Evolutionary conservation across 148 eudicot species (phyloP).

Genomic region (Heliamphora exappendiculata): DNA sequence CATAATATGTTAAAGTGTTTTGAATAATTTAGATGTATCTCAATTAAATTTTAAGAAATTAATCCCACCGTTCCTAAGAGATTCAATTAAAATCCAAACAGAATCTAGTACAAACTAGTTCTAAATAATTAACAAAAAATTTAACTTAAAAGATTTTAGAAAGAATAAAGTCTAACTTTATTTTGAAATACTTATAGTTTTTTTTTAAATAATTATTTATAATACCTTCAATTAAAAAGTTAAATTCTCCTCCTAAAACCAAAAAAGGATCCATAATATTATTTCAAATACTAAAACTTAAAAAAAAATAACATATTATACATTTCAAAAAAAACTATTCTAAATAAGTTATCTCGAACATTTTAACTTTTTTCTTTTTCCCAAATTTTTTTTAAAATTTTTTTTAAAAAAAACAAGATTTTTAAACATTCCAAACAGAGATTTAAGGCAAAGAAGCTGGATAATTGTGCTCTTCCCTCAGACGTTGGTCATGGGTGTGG

Average conservation of each 20-base stretch:
- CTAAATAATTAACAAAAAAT: not conserved
- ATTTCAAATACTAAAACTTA: no score
- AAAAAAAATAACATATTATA: no score
- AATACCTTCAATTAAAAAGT: no score
- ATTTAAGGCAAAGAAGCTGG: constrained; percentile 22
- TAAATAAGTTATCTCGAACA: not conserved
- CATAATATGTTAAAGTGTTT: no score
- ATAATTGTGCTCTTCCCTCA: constrained; percentile 31
- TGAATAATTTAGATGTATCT: no score
- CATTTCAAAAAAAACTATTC: no score
- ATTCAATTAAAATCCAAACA: not conserved
- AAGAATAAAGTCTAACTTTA: no score
- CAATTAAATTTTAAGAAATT: not conserved
- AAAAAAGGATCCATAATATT: no score
- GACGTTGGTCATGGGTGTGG: constrained; percentile 65
- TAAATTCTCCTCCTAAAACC: no score
- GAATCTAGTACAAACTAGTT: not conserved
- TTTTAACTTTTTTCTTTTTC: not conserved
- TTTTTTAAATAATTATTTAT: no score
- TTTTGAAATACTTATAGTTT: no score
- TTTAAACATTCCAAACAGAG: no score
- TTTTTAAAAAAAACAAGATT: not conserved
- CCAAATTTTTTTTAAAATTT: not conserved
- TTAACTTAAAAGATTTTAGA: not conserved
- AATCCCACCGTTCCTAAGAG: not conserved